These are phyloP conservation scores for Clathrus columnatus DNA, from an alignment of 768 basidiomycete genomes.

Conservation along the genomic window DNA sequence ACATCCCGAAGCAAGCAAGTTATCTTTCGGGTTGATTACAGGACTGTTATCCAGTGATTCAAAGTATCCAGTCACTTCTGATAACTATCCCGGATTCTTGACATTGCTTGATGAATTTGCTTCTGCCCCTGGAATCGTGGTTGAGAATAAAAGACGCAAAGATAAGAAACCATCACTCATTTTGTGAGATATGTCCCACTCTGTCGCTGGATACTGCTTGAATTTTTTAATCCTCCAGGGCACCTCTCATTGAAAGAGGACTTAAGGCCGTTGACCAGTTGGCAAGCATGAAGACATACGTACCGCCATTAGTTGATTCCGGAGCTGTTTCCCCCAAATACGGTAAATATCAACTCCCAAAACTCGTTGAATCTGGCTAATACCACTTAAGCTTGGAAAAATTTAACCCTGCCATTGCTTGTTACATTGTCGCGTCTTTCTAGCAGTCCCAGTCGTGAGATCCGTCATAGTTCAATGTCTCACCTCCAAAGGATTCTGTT, in stretches of 20 bases:
- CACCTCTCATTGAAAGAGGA: conserved; percentile 72
- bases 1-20: conserved; percentile 79
- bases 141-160: conserved; percentile 46
- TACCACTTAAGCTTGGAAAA: conserved; percentile 56
- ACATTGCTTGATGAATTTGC: conserved; percentile 84
- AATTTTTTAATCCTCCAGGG: conserved; percentile 32
- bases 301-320: conserved; percentile 48
- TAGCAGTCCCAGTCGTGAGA: conserved; percentile 71
- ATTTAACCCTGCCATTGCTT: conserved; percentile 67
- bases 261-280: conserved; percentile 75
- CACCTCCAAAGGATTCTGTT: conserved; percentile 81
- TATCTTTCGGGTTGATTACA: conserved; percentile 73
- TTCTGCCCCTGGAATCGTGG: conserved; percentile 52
- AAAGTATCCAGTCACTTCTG: conserved; percentile 49
- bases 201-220: conserved; percentile 7
- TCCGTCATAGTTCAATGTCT: conserved; percentile 71
- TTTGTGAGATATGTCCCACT: neutral
- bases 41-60: conserved; percentile 55
- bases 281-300: conserved; percentile 58
- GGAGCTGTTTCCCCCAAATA: conserved; percentile 29
- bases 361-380: neutral
- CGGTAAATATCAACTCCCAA: conserved; percentile 33
- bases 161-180: conserved; percentile 25
- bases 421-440: conserved; percentile 71
- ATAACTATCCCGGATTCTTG: conserved; percentile 76